phyloP scores from a whole-genome alignment of 768 basidiomycete species.

The Tricholoma sp. region DNA sequence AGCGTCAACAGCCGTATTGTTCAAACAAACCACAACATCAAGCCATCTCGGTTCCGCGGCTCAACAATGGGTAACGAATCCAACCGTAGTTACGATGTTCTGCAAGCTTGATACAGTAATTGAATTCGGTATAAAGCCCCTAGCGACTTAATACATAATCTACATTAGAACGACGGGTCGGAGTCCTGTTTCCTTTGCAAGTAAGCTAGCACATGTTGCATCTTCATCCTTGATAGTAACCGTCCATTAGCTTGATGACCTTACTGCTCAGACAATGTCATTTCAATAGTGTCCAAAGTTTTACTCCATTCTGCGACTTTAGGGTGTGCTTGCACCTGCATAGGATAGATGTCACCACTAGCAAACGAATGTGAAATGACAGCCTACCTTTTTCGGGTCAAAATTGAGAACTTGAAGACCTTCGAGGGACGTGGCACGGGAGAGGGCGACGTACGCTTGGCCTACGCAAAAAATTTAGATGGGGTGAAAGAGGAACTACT shows the following conservation, averaged over 20 bases:
- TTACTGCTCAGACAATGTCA: not conserved
- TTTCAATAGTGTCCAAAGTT: slow-evolving; percentile 50
- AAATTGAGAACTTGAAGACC: slow-evolving; percentile 86
- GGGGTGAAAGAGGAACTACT: not conserved
- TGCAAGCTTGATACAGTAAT: too few relatives aligned
- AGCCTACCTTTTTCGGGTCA: slow-evolving; percentile 59
- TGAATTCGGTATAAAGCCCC: too few relatives aligned
- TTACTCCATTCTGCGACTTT: slow-evolving; percentile 71
- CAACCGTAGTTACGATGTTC: too few relatives aligned
- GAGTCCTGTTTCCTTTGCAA: not conserved
- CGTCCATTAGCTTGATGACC: not conserved
- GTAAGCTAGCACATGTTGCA: not conserved
- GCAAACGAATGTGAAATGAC: not conserved
- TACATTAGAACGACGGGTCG: not conserved
- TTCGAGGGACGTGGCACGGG: slow-evolving; percentile 80
- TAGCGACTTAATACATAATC: not conserved
- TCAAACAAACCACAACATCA: too few relatives aligned
- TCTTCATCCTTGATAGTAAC: not conserved
- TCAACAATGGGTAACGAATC: too few relatives aligned
- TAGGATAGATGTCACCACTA: not conserved
- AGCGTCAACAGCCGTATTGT: too few relatives aligned
- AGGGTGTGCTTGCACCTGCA: slow-evolving; percentile 67
- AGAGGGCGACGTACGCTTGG: slow-evolving; percentile 88
- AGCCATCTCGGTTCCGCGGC: too few relatives aligned
- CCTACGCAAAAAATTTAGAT: slow-evolving; percentile 36